Percentiles rank a stretch among this genome's conserved stretches.
These are phyloP conservation scores for Saturnispora ahearnii DNA, from an alignment of 805 yeast species.

Conservation along the genomic window DNA sequence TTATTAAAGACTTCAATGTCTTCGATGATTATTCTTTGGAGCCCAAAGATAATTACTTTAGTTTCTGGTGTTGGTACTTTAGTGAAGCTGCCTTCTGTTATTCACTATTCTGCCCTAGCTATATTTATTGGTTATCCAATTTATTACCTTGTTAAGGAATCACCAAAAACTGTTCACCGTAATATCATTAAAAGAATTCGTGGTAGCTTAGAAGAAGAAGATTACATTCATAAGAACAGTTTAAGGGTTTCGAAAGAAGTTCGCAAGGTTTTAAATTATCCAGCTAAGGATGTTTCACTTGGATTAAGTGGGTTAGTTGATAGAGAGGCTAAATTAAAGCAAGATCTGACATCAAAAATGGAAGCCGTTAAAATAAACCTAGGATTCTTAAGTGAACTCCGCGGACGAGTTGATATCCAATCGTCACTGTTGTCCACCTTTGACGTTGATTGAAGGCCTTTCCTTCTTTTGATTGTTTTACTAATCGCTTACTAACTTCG, in stretches of 20 bases:
- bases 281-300: slow-evolving; percentile 71
- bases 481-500: neutral
- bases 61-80: slow-evolving; percentile 26
- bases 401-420: slow-evolving; percentile 19
- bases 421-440: slow-evolving; percentile 11
- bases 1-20: slow-evolving; percentile 24
- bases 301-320: slow-evolving; percentile 61
- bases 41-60: slow-evolving; percentile 23
- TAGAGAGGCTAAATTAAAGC: slow-evolving; percentile 47
- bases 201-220: slow-evolving; percentile 51
- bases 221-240: slow-evolving; percentile 73
- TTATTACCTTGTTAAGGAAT: slow-evolving; percentile 59
- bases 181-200: slow-evolving; percentile 69
- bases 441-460: slow-evolving; percentile 7
- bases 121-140: slow-evolving; percentile 29
- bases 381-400: slow-evolving; percentile 42
- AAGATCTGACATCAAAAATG: slow-evolving; percentile 42
- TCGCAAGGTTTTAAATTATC: slow-evolving; percentile 69
- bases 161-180: slow-evolving; percentile 83
- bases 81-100: slow-evolving; percentile 22
- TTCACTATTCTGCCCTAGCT: slow-evolving; percentile 26
- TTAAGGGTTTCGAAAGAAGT: slow-evolving; percentile 74
- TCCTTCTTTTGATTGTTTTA: slow-evolving; percentile 1
- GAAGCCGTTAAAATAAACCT: slow-evolving; percentile 48
- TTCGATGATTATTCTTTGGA: slow-evolving; percentile 21